Evolutionary conservation across 768 basidiomycete genomes (phyloP).

Genomic region (Podaxis pistillaris): DNA sequence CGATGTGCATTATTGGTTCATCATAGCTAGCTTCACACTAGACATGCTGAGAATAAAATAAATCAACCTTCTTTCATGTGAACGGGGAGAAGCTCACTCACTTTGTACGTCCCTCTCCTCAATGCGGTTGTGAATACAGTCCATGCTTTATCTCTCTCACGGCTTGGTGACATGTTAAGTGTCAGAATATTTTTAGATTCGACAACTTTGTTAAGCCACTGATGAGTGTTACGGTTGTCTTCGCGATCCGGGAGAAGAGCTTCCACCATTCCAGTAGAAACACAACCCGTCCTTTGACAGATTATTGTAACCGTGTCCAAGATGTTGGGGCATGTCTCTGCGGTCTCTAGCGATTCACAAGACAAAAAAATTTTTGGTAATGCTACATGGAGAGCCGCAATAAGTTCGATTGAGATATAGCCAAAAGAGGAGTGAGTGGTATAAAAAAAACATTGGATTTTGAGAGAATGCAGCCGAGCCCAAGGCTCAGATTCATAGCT

Average conservation of each 20-base stretch:
- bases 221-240: not conserved
- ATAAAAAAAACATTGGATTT: not conserved
- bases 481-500: not conserved
- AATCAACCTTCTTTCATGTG: not conserved
- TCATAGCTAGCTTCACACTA: not conserved
- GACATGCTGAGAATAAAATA: not conserved
- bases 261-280: conserved; percentile 5
- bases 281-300: conserved; percentile 1
- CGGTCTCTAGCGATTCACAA: not conserved
- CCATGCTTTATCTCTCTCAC: not conserved
- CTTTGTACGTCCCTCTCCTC: not conserved
- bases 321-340: not conserved
- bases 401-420: not conserved
- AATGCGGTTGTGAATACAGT: not conserved
- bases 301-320: conserved; percentile 7
- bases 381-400: not conserved
- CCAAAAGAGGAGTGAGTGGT: conserved; percentile 6
- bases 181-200: not conserved
- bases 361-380: not conserved
- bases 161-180: not conserved
- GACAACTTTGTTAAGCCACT: not conserved
- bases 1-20: too few relatives aligned
- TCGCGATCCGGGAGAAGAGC: not conserved
- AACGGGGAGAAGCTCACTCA: not conserved
- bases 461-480: not conserved